These are phyloP conservation scores for Cyberlindnera misumaiensis DNA, from an alignment of 805 yeast species.

Conservation along the genomic window DNA sequence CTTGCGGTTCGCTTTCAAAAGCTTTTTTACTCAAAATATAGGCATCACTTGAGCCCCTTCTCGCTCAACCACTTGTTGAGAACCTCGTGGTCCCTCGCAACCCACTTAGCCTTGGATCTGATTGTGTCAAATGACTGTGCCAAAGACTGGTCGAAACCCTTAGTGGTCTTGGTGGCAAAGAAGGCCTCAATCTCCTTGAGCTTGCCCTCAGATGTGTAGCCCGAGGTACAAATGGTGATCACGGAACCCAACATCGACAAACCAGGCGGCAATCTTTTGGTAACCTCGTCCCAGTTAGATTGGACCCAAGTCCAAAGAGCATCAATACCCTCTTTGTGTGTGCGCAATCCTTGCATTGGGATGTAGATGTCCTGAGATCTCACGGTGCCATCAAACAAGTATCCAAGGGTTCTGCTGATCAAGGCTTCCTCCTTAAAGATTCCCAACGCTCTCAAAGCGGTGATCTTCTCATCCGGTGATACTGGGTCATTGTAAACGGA, in stretches of 20 bases:
- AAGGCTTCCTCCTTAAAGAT: conserved; percentile 45
- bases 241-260: conserved; percentile 74
- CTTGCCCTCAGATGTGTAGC: conserved; percentile 52
- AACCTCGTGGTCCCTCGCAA: conserved; percentile 44
- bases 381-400: conserved; percentile 50
- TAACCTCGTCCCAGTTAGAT: conserved; percentile 64
- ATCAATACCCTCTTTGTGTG: conserved; percentile 57
- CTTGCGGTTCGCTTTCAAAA: too few relatives aligned
- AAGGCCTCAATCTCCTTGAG: conserved; percentile 43
- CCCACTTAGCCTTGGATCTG: conserved; percentile 51
- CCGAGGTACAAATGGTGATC: conserved; percentile 53
- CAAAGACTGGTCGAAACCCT: conserved; percentile 58
- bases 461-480: conserved; percentile 58
- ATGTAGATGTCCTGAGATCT: conserved; percentile 70
- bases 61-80: conserved; percentile 44
- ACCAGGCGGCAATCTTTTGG: conserved; percentile 69
- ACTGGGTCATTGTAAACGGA: conserved; percentile 54
- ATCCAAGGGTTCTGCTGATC: conserved; percentile 48
- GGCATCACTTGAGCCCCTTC: conserved; percentile 18
- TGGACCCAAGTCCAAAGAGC: conserved; percentile 70
- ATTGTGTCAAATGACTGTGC: conserved; percentile 60
- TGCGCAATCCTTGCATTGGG: conserved; percentile 69
- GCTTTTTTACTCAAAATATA: too few relatives aligned
- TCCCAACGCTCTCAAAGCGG: conserved; percentile 69
- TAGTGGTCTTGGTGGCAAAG: conserved; percentile 48